Base-by-base conservation (phyloP, 2,329 filamentous ascomycete species). In the Fusarium paranaense region DNA sequence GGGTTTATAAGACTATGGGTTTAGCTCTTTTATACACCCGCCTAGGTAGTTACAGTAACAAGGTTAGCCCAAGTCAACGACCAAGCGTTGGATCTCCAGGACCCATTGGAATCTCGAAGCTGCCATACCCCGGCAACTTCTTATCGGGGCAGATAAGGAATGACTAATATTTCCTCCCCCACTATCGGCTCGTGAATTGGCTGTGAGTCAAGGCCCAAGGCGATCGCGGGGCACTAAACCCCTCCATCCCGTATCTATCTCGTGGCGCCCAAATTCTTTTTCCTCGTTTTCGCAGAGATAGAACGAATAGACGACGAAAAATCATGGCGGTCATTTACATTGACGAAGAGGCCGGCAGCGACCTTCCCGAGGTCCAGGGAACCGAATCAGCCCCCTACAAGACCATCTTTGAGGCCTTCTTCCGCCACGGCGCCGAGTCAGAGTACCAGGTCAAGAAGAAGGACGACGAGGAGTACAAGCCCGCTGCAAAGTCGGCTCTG, bases 341-440 rank as follows among this genome's bases (percentile, higher is more conserved):
- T 35, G 94, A 97, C 81, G 93, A 95, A 76, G 93, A 95, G 78
- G 87, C 88, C 76, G 95, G 95, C 78, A 87, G 89, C 76, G 95
- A 97, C 84, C 91, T 93, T 79, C 83, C 90, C 77, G 82, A 88
- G 70, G 89, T 90, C 74, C 86, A 89, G 75, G 95, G 95, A 78
- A 89, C 92, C 72, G 90, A 95, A 82, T 85, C 87, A 69, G 89
- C 91, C 74, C 95, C 95, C 61, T 98, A 92, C 90, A 96, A 97
- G 87, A 91, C 93, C 30, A 89, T 97, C 54, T 87, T 92, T 74
- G 91, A 92, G 81, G 95, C 95, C 70, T 94, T 94, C 84, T 88
- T 95, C 79, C 79, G 79, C 59, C 78, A 76, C 63, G 78, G 76
- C 62, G 75, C 79, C 58, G 77, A 81, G 62, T 68, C 72, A 58